These are phyloP conservation scores for Diplotaxis tenuifolia DNA, from an alignment of 345 rosid genomes.

Conservation along the genomic window DNA sequence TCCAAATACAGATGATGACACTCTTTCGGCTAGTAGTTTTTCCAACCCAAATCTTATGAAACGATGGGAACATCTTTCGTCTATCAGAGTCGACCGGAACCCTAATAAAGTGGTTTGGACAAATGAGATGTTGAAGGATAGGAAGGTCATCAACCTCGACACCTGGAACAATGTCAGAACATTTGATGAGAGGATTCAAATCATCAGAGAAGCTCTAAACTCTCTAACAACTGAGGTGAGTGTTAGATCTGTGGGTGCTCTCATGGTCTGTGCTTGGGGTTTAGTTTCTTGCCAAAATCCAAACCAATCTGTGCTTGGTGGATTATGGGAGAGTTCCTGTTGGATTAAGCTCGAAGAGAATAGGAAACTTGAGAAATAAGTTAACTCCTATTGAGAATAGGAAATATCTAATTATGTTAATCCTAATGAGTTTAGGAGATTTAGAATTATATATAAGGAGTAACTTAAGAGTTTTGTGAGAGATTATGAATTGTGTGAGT, in stretches of 20 bases:
- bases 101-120: neutral
- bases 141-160: neutral
- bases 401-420: too few species aligned
- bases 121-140: neutral
- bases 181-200: neutral
- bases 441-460: too few species aligned
- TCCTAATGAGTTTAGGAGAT: too few species aligned
- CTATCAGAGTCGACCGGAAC: neutral
- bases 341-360: neutral
- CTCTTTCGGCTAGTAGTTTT: neutral
- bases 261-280: slow-evolving; percentile 3
- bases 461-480: too few species aligned
- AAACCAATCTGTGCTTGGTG: neutral
- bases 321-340: neutral
- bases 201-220: neutral
- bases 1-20: neutral
- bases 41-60: neutral
- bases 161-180: neutral
- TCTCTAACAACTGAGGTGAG: neutral
- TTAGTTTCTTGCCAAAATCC: neutral
- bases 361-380: too few species aligned
- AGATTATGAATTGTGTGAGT: too few species aligned
- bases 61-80: neutral
- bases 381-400: too few species aligned
- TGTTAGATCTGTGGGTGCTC: neutral